These are phyloP conservation scores for Candida sanyaensis DNA, from an alignment of 1,139 yeast species.

Conservation along the genomic window DNA sequence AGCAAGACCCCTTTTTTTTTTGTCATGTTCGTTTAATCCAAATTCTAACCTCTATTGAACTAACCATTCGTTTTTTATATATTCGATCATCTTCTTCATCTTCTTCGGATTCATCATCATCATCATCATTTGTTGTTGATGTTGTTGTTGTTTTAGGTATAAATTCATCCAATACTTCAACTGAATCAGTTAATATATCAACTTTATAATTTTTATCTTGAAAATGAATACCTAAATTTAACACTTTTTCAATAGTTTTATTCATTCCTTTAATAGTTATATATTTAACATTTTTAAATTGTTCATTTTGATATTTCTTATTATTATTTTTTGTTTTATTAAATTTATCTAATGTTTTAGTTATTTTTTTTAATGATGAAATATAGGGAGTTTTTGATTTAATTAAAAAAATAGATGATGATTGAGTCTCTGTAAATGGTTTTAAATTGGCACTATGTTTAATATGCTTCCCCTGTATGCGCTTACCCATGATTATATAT, in stretches of 20 bases:
- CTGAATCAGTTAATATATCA: constrained; percentile 57
- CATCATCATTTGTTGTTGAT: background rate
- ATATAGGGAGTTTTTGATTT: constrained; percentile 63
- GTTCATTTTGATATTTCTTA: constrained; percentile 37
- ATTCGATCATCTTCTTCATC: constrained; percentile 40
- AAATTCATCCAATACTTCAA: constrained; percentile 67
- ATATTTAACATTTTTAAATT: constrained; percentile 40
- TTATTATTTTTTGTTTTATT: constrained; percentile 22
- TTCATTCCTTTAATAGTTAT: constrained; percentile 71
- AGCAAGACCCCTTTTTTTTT: too few relatives aligned
- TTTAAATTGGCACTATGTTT: constrained; percentile 48
- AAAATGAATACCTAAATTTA: constrained; percentile 55
- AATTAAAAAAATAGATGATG: constrained; percentile 53
- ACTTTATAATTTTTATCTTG: constrained; percentile 46
- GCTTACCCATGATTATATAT: constrained; percentile 4
- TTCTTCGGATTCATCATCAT: constrained; percentile 26
- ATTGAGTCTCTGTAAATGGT: constrained; percentile 31
- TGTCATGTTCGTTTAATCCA: constrained; percentile 33
- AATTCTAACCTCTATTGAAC: constrained; percentile 59
- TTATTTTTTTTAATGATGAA: constrained; percentile 60
- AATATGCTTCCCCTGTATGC: constrained; percentile 32
- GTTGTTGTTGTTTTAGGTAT: background rate
- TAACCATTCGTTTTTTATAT: constrained; percentile 53
- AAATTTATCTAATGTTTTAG: constrained; percentile 45
- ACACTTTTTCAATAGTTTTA: constrained; percentile 55